phyloP scores from a whole-genome alignment of 208 protist species.

The Acanthamoeba sp. region DNA sequence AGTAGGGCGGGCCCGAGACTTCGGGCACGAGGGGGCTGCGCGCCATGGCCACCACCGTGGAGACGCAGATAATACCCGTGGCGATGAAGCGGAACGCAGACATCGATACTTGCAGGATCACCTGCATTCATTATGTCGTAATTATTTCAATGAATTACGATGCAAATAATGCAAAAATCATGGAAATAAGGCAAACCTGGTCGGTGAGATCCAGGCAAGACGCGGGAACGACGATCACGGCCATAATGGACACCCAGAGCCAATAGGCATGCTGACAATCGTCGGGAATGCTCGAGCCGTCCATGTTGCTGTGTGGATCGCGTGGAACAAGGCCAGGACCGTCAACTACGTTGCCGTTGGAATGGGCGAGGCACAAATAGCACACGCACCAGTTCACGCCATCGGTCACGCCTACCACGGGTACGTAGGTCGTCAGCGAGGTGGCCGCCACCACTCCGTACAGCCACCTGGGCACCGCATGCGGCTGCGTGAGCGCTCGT shows the following conservation, averaged over 20 bases:
- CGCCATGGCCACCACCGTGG: background rate
- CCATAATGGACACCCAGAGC: slow-evolving; percentile 17
- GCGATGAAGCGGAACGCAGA: slow-evolving; percentile 9
- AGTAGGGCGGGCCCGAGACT: background rate
- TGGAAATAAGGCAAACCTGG: background rate
- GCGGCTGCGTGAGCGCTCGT: too few species aligned
- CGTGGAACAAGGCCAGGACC: too few species aligned
- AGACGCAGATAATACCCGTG: background rate
- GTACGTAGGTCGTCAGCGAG: slow-evolving; percentile 13
- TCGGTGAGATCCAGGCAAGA: background rate
- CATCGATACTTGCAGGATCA: slow-evolving; percentile 12
- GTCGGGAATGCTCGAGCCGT: background rate
- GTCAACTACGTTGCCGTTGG: background rate
- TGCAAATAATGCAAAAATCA: too few species aligned
- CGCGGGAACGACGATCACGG: background rate
- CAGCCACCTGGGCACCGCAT: background rate
- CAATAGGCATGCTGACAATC: background rate
- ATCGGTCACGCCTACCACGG: background rate
- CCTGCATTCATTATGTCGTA: background rate
- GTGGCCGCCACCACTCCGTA: background rate
- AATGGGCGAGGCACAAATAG: background rate
- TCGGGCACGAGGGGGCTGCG: background rate
- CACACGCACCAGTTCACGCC: background rate
- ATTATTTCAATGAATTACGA: too few species aligned
- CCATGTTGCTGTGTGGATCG: slow-evolving; percentile 3